Base-by-base conservation (phyloP, 352 stramenopile genomes). In the Phytopythium helicoides region DNA sequence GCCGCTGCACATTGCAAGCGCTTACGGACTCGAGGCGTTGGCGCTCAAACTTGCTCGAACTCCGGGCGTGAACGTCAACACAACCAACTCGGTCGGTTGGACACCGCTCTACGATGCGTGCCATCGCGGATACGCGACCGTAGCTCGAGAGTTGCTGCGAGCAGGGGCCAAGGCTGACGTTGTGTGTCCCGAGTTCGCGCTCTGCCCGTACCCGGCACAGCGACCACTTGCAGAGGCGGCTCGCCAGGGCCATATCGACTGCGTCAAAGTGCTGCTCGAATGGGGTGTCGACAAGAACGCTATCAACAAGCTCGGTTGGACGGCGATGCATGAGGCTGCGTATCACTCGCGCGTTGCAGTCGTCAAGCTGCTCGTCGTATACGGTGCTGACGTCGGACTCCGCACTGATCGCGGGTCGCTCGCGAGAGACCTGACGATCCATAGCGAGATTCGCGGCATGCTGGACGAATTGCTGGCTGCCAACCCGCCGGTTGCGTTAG, bases 251-350 rank as follows among this genome's bases (percentile, higher is more conserved):
- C 76, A 83, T 6, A 45, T 47, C 8, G 66, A 84, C 1, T 86
- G 68, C 2, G 77, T 89, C 36, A 91, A 90, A 45, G 65, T 86
- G 45, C 49, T 94, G 22, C 59, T 94, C 6, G 84, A 94, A 35
- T 89, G 80, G 72, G 81, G 79, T 12, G 66, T 87, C n/a, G 69
- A 90, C 56, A 91, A 88, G 47, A 89, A 94, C 37, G 79, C 73
- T 2, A 68, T 73, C 19, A 94, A 94, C 65, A 69, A 61, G 16
- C 63, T 89, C 23, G 74, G 82, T 14, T 92, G 79, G 81, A 87
- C 77, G n/a, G 81, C 81, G 19, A 68, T 94, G 6, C 84, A 94
- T 46, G 79, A 92, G 56, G 67, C 84, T 5, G 81, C 78, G 16
- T 92, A 92, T 50, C 81, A 91, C 64, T 91, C 77, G 35, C 79